Evolutionary conservation across 169 alveolate species (phyloP).

Genomic region (Nephromyces sp.): DNA sequence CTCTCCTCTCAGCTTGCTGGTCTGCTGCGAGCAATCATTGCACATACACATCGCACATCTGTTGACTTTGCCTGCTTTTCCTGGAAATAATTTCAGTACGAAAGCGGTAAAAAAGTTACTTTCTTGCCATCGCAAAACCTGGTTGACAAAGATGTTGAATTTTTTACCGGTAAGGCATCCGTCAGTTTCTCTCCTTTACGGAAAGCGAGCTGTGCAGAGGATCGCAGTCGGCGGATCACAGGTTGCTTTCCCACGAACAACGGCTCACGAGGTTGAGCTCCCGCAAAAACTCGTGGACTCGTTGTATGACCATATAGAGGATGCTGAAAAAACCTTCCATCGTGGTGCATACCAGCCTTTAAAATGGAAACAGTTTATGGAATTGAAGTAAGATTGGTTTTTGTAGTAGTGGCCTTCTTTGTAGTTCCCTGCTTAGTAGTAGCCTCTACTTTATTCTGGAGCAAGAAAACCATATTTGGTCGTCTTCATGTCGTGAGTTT

Average conservation of each 20-base stretch:
- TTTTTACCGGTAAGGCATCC: conserved; percentile 42
- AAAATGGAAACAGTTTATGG: conserved; percentile 24
- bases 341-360: conserved; percentile 13
- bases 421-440: no score
- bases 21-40: no score
- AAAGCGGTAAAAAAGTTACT: no score
- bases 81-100: no score
- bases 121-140: no score
- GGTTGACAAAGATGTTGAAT: conserved; percentile 49
- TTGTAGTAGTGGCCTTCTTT: background rate
- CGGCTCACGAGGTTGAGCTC: conserved; percentile 14
- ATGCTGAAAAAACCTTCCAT: background rate
- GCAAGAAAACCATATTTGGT: no score
- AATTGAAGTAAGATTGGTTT: conserved; percentile 14
- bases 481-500: no score
- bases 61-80: no score
- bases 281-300: conserved; percentile 3
- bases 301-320: background rate
- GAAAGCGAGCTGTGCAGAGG: conserved; percentile 52
- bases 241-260: background rate
- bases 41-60: no score
- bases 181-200: conserved; percentile 42
- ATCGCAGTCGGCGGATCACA: conserved; percentile 39
- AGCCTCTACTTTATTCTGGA: no score
- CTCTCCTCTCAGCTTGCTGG: no score